Evolutionary conservation across 1,139 yeast species (phyloP), one percentile per base, ranked within the genome.

Genomic region (Taiozyma sp.): DNA sequence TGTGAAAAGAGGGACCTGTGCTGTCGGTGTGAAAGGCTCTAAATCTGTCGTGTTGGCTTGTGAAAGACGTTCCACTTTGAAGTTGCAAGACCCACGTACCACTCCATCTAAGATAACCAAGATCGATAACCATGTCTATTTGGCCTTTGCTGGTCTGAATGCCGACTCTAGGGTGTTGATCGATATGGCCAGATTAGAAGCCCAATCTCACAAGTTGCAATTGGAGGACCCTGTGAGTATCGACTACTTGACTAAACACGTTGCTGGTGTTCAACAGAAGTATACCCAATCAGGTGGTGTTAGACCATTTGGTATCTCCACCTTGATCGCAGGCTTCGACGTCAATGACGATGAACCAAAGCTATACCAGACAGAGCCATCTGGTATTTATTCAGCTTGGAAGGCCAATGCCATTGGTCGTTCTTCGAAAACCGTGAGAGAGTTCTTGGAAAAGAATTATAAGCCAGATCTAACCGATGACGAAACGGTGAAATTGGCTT

Each of bases 271-370:
- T 44, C 98, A 93, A 71, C 99, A 93, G 68, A 80, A 85, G 69
- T 93, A 93, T 70, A 93, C 99, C n/a, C 99, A 93, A 70, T 83
- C 95, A 47, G 99, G 99, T 58, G 99, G 97, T 67, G 95, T 89
- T 37, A 80, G 97, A 68, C 97, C 97, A 22, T 89, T 89, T 68
- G 97, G 99, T 53, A 88, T 95, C 60, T 87, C 97, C 51, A 93
- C 98, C 34, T 76, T 93, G 60, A 87, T 93, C 68, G 97, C 96
- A 32, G 99, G 99, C 1, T 93, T 93, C 64, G 98, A 95, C 71
- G 84, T 85, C 50, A 85, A 87, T 62, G 97, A 89, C 68, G 72
- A 71, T 26, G 79, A 77, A 41, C 98, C 99, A 45, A 83, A 81
- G 67, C 78, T 95, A 61, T 93, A 85, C 71, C 95, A 88, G 70